These are phyloP conservation scores for Termitomyces eurrhizus DNA, from an alignment of 768 basidiomycete genomes.

Conservation along the genomic window DNA sequence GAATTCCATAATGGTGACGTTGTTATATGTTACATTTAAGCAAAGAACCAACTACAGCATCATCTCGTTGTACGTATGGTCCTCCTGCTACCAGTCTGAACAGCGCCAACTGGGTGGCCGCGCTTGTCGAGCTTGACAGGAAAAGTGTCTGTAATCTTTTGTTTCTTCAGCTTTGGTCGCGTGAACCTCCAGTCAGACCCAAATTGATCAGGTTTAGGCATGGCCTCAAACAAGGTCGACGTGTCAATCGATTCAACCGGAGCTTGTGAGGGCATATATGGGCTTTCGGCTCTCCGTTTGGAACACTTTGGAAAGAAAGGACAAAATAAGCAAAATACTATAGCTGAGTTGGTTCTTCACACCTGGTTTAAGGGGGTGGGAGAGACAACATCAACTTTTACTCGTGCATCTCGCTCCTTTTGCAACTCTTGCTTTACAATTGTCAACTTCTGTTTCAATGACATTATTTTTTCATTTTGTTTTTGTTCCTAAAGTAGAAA, in stretches of 20 bases:
- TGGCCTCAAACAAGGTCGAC: conserved; percentile 28
- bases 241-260: neutral
- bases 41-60: neutral
- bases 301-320: neutral
- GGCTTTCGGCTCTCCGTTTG: conserved; percentile 1
- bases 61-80: conserved; percentile 6
- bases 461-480: conserved; percentile 9
- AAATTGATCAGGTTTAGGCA: conserved; percentile 33
- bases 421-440: conserved; percentile 10
- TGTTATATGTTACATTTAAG: neutral
- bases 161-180: conserved; percentile 9
- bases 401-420: neutral
- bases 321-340: neutral
- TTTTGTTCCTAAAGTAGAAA: conserved; percentile 4
- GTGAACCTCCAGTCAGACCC: conserved; percentile 32
- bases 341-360: neutral
- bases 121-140: conserved; percentile 35
- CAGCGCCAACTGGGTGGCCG: conserved; percentile 29
- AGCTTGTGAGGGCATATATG: neutral
- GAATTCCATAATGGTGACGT: too few relatives aligned
- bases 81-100: conserved; percentile 37
- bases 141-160: conserved; percentile 18
- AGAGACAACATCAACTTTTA: conserved; percentile 4
- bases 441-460: conserved; percentile 14
- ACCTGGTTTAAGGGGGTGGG: conserved; percentile 1